Evolutionary conservation across 2,329 filamentous ascomycete species (phyloP), one percentile per base, ranked within the genome.

Genomic region (Colletotrichum neosansevieriae): DNA sequence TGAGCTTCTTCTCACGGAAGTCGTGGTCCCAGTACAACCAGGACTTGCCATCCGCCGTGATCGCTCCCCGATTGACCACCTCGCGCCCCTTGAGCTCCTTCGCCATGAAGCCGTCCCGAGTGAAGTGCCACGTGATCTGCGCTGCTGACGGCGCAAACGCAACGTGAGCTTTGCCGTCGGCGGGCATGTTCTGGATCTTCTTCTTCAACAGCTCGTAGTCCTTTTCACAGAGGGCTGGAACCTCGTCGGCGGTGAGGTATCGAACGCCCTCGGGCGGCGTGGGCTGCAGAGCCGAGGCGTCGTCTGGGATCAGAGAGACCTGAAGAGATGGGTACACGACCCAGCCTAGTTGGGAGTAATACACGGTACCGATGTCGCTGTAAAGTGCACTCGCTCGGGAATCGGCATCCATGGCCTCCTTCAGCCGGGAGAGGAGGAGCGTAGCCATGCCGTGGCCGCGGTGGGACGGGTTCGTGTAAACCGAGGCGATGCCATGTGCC

Each of bases 11-110:
- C 44, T 69, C 67, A 40, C 74, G 72, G 69, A 75, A 78, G 70
- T 81, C 77, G 65, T 79, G 79, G 42, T 74, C 71, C 79, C 79
- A 82, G 73, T 75, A 79, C 12, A 74, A 70, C 76, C 75, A 79
- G 3, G 73, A 74, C 36, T 71, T 65, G 6, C 71, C 72, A 54
- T 73, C 71, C 10, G 60, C 63, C 24, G 75, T 76, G 29, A 73
- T 72, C 47, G 76, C 77, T 40, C 75, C 69, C 19, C 68, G 45
- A 60, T 70, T 57, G 21, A 58, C 54, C 60, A 71, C 42, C 5
- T 70, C 51, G 34, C 71, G 58, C 61, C 67, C 63, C 50, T 71
- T 58, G 3, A 79, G 63, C 38, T 67, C 71, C 42, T 58, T 69
- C 49, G 71, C 74, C 44, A 75, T 73, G 61, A 78, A 73, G 17